Conservation (phyloP, 805 yeast species). For the Sungouiozyma intestinalis region DNA sequence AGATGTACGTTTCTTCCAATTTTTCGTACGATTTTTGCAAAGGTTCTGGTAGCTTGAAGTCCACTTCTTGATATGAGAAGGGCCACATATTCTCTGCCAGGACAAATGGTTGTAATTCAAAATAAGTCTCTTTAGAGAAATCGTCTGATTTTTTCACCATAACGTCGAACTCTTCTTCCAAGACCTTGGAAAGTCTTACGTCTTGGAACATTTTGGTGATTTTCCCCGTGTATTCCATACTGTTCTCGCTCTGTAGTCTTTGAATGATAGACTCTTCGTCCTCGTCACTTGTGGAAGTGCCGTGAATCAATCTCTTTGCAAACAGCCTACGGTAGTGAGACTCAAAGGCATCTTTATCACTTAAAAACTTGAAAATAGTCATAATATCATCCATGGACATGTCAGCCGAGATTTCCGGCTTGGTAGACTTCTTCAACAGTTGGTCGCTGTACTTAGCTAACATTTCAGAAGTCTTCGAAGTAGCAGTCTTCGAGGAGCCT, state of each 20-base stretch:
- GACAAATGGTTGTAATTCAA: constrained; percentile 64
- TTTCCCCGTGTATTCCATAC: constrained; percentile 85
- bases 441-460: constrained; percentile 84
- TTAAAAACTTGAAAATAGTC: constrained; percentile 76
- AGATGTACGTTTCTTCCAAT: constrained; percentile 57
- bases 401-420: constrained; percentile 57
- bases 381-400: constrained; percentile 79
- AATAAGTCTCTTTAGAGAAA: constrained; percentile 20
- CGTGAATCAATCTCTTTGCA: constrained; percentile 81
- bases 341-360: constrained; percentile 93
- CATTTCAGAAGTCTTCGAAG: constrained; percentile 83
- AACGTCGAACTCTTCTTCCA: constrained; percentile 39
- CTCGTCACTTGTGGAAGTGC: constrained; percentile 72
- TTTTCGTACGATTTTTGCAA: constrained; percentile 54
- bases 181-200: constrained; percentile 71
- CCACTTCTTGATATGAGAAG: constrained; percentile 31
- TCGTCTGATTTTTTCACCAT: constrained; percentile 23
- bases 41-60: constrained; percentile 56
- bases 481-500: constrained; percentile 35
- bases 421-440: constrained; percentile 64
- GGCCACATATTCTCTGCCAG: constrained; percentile 92
- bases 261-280: constrained; percentile 78
- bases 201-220: constrained; percentile 95
- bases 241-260: constrained; percentile 78
- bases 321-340: constrained; percentile 80